Evolutionary conservation across 2,329 filamentous ascomycete genomes (phyloP), one percentile per base, ranked within the genome.

Genomic region (Orbilia ellipsospora): DNA sequence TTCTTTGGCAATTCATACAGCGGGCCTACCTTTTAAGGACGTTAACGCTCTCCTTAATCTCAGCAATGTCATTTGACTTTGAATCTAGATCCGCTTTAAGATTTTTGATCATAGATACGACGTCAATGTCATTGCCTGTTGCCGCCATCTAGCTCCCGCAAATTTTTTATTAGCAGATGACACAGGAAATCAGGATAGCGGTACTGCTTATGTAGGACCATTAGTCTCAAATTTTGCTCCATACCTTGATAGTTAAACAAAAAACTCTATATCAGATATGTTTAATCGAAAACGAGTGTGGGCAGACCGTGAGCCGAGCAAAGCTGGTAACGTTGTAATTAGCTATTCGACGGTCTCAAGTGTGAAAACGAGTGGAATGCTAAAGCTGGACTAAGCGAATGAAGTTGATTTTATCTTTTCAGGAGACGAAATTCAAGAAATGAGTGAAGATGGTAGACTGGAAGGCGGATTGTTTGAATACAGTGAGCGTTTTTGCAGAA

Each of bases 111-210:
- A 64, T 60, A 1, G 72, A 69, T 8, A 65, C 3, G 16, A 75
- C n/a, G 23, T 69, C n/a, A 13, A 42, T 16, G 3, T 65, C 45
- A 40, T 55, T 20, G 1, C 42, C 59, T 28, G 54, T 7, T 10
- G 31, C 31, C 10, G 64, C 72, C 72, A 75, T 75, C 72, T 75
- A 56, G 28, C 50, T 18, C 54, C 64, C 64, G 45, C 28, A 6
- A 10, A 45, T 8, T 3, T 3, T 15, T 8, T 52, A 8, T 40
- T 20, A 42, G 59, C n/a, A 74, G 56, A 50, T 44, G 61, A 57
- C 48, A 2, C n/a, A 2, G 31, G 31, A 36, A 6, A 36, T 1
- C 8, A 36, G 31, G 31, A 36, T 36, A 10, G 6, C 31, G 5
- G 10, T 36, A 36, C 8, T 36, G 31, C 10, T 18, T 18, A n/a